A percentile compares a stretch with the other conserved stretches of the same genome.
Evolutionary conservation across 2,329 filamentous ascomycete species (phyloP).

Genomic region (Nemania diffusa): DNA sequence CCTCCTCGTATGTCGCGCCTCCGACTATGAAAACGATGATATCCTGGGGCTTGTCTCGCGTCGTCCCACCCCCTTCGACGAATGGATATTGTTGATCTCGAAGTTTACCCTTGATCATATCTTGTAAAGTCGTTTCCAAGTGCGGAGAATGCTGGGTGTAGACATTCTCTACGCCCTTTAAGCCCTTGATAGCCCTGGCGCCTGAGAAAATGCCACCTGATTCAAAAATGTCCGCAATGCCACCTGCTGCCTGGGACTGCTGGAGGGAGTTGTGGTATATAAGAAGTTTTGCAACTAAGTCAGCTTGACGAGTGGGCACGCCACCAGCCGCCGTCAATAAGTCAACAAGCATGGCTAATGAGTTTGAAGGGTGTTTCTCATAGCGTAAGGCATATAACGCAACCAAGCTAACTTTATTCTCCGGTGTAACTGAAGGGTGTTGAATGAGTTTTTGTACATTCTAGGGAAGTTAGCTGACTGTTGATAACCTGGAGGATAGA

Average conservation of each 20-base stretch:
- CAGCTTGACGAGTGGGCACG: conserved; percentile 78
- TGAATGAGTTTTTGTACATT: conserved; percentile 88
- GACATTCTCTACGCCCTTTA: conserved; percentile 98
- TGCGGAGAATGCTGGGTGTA: conserved; percentile 97
- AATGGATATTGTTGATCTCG: conserved; percentile 92
- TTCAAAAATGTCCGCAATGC: conserved; percentile 92
- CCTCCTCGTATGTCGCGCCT: conserved; percentile 94
- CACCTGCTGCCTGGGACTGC: conserved; percentile 76
- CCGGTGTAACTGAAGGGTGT: conserved; percentile 76
- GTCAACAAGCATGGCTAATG: conserved; percentile 85
- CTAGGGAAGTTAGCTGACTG: conserved; percentile 56
- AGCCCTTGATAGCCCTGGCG: conserved; percentile 87
- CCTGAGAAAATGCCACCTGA: conserved; percentile 90
- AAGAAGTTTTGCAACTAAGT: conserved; percentile 83
- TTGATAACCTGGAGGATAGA: background rate
- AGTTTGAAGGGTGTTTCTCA: conserved; percentile 84
- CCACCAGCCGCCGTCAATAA: conserved; percentile 86
- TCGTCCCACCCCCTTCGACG: conserved; percentile 86
- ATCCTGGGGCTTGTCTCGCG: conserved; percentile 95
- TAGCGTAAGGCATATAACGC: conserved; percentile 96
- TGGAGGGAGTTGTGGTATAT: conserved; percentile 89
- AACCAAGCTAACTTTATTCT: conserved; percentile 89
- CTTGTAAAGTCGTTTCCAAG: conserved; percentile 87
- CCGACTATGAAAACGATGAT: conserved; percentile 95
- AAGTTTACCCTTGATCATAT: conserved; percentile 89